Evolutionary conservation across 2,329 filamentous ascomycete genomes (phyloP).

Genomic region (Alternaria novae-zelandiae): DNA sequence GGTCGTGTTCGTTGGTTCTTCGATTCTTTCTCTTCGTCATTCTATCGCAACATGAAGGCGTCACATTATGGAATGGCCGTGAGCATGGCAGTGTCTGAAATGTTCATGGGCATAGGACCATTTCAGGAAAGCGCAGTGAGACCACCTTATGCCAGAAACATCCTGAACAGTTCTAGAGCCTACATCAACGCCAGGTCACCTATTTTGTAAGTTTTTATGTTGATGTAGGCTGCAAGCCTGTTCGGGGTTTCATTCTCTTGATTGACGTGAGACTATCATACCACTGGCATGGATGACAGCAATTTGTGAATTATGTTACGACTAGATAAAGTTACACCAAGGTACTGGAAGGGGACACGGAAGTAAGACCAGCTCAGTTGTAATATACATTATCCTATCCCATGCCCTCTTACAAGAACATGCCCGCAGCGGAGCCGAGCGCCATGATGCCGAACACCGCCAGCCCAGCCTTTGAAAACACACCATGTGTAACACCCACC

Average conservation of each 20-base stretch:
- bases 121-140: background rate
- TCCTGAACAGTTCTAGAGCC: too few species aligned
- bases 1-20: background rate
- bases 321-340: background rate
- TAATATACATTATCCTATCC: background rate
- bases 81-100: background rate
- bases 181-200: too few species aligned
- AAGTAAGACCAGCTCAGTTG: background rate
- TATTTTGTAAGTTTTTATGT: too few species aligned
- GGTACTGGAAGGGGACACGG: background rate
- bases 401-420: conserved; percentile 7
- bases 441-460: conserved; percentile 14
- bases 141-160: too few species aligned
- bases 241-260: too few species aligned
- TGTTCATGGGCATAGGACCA: background rate
- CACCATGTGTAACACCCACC: background rate
- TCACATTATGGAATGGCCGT: background rate
- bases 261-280: too few species aligned
- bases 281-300: background rate
- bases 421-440: conserved; percentile 10
- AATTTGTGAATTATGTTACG: too few species aligned
- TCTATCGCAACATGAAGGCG: background rate
- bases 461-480: conserved; percentile 9
- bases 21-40: background rate
- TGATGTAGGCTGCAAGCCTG: too few species aligned